Evolutionary conservation across 257 asterid genomes (phyloP).

Genomic region (Solanum etuberosum): DNA sequence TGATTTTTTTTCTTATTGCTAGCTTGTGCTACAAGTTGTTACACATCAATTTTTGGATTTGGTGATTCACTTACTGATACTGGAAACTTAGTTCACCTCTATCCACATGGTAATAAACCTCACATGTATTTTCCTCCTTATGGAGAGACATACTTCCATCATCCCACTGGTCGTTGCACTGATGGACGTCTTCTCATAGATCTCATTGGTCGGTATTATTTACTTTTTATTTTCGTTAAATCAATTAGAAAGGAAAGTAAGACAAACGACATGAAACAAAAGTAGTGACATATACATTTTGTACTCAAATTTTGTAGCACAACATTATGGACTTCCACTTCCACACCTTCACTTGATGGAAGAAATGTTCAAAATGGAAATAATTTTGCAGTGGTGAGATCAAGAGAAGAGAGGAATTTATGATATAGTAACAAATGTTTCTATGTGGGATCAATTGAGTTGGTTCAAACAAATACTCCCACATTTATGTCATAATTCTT

Average conservation of each 20-base stretch:
- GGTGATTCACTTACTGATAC: conserved; percentile 14
- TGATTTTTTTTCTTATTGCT: neutral
- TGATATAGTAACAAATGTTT: conserved; percentile 4
- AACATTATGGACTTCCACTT: conserved; percentile 13
- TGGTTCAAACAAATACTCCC: conserved; percentile 30
- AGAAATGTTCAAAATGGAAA: neutral
- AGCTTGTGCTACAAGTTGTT: neutral
- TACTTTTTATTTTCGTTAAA: neutral
- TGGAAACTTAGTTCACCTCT: neutral
- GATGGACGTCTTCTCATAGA: neutral
- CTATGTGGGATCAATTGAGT: conserved; percentile 19
- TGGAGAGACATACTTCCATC: neutral
- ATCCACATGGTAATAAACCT: neutral
- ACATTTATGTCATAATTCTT: conserved; percentile 3
- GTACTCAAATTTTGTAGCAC: neutral
- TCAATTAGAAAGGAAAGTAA: too few relatives aligned
- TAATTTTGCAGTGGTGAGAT: conserved; percentile 43
- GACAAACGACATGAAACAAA: too few relatives aligned
- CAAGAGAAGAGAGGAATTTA: conserved; percentile 14
- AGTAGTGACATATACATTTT: too few relatives aligned
- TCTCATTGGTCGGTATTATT: neutral
- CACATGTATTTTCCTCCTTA: neutral
- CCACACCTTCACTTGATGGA: conserved; percentile 17
- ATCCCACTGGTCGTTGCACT: neutral
- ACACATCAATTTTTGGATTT: neutral